Evolutionary conservation across 257 asterid species (phyloP), one percentile per base, ranked within the genome.

Genomic region (Solanum megistacrolobum): DNA sequence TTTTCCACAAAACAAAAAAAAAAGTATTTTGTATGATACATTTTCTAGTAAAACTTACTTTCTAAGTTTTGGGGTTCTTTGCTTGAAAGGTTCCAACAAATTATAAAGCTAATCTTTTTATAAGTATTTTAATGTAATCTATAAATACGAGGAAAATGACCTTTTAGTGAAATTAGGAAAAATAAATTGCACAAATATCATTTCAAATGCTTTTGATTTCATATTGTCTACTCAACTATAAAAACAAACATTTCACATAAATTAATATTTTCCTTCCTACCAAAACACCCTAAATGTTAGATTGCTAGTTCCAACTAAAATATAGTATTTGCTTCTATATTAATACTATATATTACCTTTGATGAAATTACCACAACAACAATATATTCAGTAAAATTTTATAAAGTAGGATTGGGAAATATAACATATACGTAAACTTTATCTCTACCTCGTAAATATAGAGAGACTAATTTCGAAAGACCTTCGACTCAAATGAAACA

Each of bases 391-490:
- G 9, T 18, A 0, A 20, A 55, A 55, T 18, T 55, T 55, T 20
- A 7, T 20, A 55, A 55, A 55, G 4, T 55, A 18, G 11, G 0
- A 20, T 43, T 0, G 4, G 4, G 52, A 4, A 43, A 11, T 0
- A 11, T 18, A 55, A 6, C 1, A 0, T 55, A 55, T 55, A 55
- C 5, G 4, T 6, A 55, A 20, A 20, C 3, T 18, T 52, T 52
- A 6, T 18, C 1, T 52, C 3, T 18, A 52, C 1, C n/a, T 18
- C n/a, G 0, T 52, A 1, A 18, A 18, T 0, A 0, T 6, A 1
- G 10, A 55, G 1, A 18, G 2, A 20, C 0, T 20, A 18, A 1
- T 18, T 55, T 0, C 4, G 0, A 55, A 55, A 18, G 0, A 55
- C 2, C 0, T 2, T 6, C 4, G 0, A 55, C 2, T 55, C 65